A percentile compares a stretch with the other conserved stretches of the same genome.
These are phyloP conservation scores for Gossypium mustelinum DNA, from an alignment of 345 rosid genomes.

Conservation along the genomic window DNA sequence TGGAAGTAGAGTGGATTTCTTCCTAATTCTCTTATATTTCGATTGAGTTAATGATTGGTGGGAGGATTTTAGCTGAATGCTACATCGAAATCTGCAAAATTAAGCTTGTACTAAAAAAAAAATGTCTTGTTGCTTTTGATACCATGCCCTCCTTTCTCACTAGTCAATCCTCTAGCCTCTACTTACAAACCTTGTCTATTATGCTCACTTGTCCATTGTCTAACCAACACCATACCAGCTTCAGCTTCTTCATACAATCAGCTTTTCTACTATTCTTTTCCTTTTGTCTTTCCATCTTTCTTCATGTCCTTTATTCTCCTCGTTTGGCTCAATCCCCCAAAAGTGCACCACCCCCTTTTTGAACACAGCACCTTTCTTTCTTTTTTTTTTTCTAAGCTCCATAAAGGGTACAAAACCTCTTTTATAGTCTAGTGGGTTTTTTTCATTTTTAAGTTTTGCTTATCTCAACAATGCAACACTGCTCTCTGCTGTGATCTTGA, in stretches of 20 bases:
- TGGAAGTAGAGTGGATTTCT: too few species aligned
- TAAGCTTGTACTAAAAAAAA: neutral
- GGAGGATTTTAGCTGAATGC: too few species aligned
- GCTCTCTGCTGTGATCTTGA: constrained; percentile 40
- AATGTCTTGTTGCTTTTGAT: constrained; percentile 7
- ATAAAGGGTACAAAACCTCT: neutral
- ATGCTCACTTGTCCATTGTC: constrained; percentile 24
- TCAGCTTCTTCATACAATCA: constrained; percentile 6
- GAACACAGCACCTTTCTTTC: neutral
- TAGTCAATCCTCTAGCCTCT: neutral
- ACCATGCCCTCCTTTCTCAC: neutral
- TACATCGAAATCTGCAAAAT: neutral
- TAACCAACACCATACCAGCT: constrained; percentile 12
- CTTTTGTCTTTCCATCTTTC: constrained; percentile 1
- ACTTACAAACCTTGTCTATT: constrained; percentile 9
- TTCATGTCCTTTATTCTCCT: constrained; percentile 2
- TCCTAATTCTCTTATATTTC: too few species aligned
- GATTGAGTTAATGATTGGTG: too few species aligned
- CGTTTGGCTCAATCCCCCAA: neutral
- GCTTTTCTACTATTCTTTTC: neutral
- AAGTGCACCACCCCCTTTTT: constrained; percentile 14
- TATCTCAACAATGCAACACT: constrained; percentile 28
- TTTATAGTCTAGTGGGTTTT: constrained; percentile 12
- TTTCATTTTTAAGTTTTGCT: neutral
- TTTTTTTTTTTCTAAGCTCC: neutral